Evolutionary conservation across 306 rosid genomes (phyloP), one percentile per base, ranked within the genome.

Genomic region (Malus domestica): DNA sequence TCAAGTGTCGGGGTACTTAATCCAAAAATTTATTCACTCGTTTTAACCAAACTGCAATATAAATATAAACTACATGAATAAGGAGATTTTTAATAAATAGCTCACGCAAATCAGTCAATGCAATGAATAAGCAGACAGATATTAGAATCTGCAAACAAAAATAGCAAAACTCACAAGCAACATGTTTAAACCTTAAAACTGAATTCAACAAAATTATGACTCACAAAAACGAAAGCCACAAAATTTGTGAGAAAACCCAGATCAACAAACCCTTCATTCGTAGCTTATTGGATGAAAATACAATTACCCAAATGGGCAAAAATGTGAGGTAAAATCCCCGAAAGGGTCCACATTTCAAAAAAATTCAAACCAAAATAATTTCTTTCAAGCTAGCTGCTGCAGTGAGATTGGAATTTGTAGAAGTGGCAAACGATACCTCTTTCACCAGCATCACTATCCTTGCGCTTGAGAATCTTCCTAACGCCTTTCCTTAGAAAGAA

Each of bases 401-500:
- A 68, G 60, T 75, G 11, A n/a, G 16, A 30, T 27, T 61, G 33
- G 18, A 27, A 61, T 11, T 2, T 22, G 65, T 19, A 61, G 59
- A 6, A 51, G 38, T 40, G 23, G 67, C 2, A 33, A 35, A 75
- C 71, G 55, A 11, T 44, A 93, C 98, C 97, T 79, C 83, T 92
- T 82, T 92, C 91, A 29, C 98, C 98, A 68, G 97, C 97, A 88
- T 95, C 98, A 70, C 97, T 95, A 71, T 92, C 98, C 76, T 92
- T 90, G 82, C 97, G 95, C 82, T 95, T 95, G 78, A 95, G 97
- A 82, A 89, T 90, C 91, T 90, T 95, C 73, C 92, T 86, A 10
- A 91, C 88, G 62, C 87, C 91, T 87, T 95, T 95, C 68, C 86
- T 83, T 16, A 33, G 45, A 2, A 95, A 82, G 87, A 95, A 90